These are phyloP conservation scores for Trichophyton rubrum DNA, from an alignment of 2,329 filamentous ascomycete genomes.

Conservation along the genomic window DNA sequence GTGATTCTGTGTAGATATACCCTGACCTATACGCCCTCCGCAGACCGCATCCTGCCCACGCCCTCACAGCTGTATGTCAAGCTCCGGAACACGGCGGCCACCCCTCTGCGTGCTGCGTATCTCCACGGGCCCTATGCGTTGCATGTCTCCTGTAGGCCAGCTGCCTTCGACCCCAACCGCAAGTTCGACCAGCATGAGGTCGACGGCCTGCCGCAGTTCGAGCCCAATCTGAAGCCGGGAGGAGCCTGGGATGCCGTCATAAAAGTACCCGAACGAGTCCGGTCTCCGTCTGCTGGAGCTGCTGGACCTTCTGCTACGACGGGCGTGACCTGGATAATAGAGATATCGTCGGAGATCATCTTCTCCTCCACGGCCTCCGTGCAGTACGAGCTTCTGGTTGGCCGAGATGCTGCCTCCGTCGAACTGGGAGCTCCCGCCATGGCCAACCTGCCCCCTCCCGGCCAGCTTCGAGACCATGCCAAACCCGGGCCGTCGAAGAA, in stretches of 20 bases:
- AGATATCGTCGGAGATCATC: conserved; percentile 82
- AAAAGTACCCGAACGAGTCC: conserved; percentile 56
- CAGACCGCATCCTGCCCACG: conserved; percentile 79
- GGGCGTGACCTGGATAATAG: conserved; percentile 71
- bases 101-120: conserved; percentile 85
- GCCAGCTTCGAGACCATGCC: conserved; percentile 65
- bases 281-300: conserved; percentile 25
- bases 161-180: conserved; percentile 68
- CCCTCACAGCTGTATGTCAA: conserved; percentile 70
- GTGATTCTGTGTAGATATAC: conserved; percentile 46
- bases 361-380: conserved; percentile 85
- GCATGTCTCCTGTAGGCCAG: conserved; percentile 73
- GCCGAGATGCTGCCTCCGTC: conserved; percentile 72
- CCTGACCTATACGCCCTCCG: conserved; percentile 78
- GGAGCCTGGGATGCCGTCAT: conserved; percentile 73
- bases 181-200: conserved; percentile 57
- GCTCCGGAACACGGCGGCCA: conserved; percentile 81
- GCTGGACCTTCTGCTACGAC: conserved; percentile 8
- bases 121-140: conserved; percentile 92
- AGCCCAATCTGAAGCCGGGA: conserved; percentile 91
- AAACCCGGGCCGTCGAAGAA: conserved; percentile 36
- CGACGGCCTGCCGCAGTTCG: conserved; percentile 77
- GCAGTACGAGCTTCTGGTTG: conserved; percentile 74
- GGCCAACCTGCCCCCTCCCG: conserved; percentile 45
- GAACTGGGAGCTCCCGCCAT: conserved; percentile 51